A percentile compares a stretch with the other conserved stretches of the same genome.
Evolutionary conservation across 257 asterid species (phyloP).

Genomic region (Perilla frutescens): DNA sequence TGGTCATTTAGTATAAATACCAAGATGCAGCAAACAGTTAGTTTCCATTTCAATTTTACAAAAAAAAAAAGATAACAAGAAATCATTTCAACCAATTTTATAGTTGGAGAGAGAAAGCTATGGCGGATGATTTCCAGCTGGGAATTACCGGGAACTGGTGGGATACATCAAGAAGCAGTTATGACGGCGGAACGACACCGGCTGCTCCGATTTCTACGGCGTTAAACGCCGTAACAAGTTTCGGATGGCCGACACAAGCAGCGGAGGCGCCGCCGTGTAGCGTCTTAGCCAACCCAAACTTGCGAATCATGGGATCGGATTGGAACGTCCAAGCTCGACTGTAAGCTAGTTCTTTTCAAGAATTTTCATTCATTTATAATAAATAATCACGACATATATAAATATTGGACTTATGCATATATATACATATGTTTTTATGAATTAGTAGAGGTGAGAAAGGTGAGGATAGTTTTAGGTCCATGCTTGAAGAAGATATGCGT

Average conservation of each 20-base stretch:
- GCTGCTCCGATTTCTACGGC: slow-evolving; percentile 51
- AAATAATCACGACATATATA: too few species aligned
- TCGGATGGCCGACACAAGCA: slow-evolving; percentile 65
- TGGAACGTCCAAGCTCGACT: slow-evolving; percentile 63
- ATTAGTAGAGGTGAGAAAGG: slow-evolving; percentile 56
- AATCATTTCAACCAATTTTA: too few species aligned
- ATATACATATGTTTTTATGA: neutral
- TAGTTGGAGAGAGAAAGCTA: slow-evolving; percentile 26
- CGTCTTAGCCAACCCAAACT: slow-evolving; percentile 44
- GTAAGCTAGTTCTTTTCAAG: slow-evolving; percentile 45
- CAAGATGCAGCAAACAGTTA: slow-evolving; percentile 43
- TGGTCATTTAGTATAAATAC: slow-evolving; percentile 58
- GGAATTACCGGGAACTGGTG: slow-evolving; percentile 93
- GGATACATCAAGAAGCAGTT: slow-evolving; percentile 60
- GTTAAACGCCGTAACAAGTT: slow-evolving; percentile 53
- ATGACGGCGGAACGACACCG: slow-evolving; percentile 46
- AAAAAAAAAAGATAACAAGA: slow-evolving; percentile 21
- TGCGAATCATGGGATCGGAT: slow-evolving; percentile 78
- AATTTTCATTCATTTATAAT: too few species aligned
- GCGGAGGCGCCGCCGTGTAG: neutral
- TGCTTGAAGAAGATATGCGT: slow-evolving; percentile 54
- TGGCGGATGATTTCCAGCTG: slow-evolving; percentile 82
- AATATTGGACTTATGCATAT: too few species aligned
- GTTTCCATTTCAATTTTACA: slow-evolving; percentile 53
- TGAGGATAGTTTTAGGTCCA: slow-evolving; percentile 45